Evolutionary conservation across 208 protist genomes (phyloP).

Genomic region (Leishmania lainsoni): DNA sequence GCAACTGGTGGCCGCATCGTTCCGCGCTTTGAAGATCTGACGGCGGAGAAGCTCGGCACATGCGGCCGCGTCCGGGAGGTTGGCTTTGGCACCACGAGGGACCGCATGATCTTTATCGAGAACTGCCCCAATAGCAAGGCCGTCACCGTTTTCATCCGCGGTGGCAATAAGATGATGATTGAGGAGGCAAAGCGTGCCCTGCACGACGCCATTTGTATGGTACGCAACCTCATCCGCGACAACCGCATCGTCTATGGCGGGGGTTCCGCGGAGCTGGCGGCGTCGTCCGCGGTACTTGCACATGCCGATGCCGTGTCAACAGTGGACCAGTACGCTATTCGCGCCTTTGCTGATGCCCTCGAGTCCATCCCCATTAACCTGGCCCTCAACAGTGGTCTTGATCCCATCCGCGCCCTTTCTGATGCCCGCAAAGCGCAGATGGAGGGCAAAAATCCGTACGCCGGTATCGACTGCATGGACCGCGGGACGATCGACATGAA

Average conservation of each 20-base stretch:
- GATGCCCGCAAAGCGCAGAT: constrained; percentile 96
- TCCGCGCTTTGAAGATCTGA: constrained; percentile 99
- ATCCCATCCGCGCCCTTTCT: constrained; percentile 97
- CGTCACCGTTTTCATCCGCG: constrained; percentile 99
- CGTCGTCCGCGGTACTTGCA: constrained; percentile 93
- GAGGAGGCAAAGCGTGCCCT: constrained; percentile 99
- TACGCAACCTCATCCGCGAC: constrained; percentile 99
- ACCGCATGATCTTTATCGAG: constrained; percentile 99
- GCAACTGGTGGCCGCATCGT: constrained; percentile 99
- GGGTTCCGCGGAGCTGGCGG: constrained; percentile 98
- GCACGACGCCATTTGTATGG: constrained; percentile 99
- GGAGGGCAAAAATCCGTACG: constrained; percentile 93
- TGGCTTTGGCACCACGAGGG: constrained; percentile 97
- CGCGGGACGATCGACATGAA: constrained; percentile 97
- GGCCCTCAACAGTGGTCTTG: constrained; percentile 98
- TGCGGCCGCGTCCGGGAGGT: constrained; percentile 91
- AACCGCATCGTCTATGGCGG: constrained; percentile 99
- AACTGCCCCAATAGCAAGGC: constrained; percentile 98
- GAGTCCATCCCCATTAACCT: constrained; percentile 99
- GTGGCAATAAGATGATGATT: constrained; percentile 99
- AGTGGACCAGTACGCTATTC: constrained; percentile 99
- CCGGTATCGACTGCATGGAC: constrained; percentile 99
- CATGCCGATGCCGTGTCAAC: constrained; percentile 93
- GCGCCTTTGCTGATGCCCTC: constrained; percentile 99
- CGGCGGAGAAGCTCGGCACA: constrained; percentile 96